These are phyloP conservation scores for Boletus rubroflammeus DNA, from an alignment of 768 basidiomycete genomes.

Conservation along the genomic window DNA sequence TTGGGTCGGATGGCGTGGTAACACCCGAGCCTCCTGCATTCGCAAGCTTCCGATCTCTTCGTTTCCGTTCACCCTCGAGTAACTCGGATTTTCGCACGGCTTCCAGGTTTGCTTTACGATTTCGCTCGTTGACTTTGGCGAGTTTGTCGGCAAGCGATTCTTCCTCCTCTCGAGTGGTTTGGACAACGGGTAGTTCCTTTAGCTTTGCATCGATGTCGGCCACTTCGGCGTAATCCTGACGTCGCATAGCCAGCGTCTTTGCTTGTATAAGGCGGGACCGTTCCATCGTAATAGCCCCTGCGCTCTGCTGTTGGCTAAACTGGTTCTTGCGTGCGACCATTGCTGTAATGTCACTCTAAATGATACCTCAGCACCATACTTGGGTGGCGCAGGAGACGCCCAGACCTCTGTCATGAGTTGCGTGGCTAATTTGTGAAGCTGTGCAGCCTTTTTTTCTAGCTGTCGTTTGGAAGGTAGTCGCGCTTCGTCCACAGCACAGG, in stretches of 20 bases:
- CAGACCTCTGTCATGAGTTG: conserved; percentile 78
- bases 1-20: conserved; percentile 52
- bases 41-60: conserved; percentile 60
- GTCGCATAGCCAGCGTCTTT: conserved; percentile 69
- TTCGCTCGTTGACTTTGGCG: conserved; percentile 84
- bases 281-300: conserved; percentile 45
- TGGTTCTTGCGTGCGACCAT: conserved; percentile 69
- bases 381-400: conserved; percentile 5
- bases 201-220: conserved; percentile 61
- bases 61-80: conserved; percentile 63
- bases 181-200: conserved; percentile 41
- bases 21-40: conserved; percentile 37
- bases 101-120: conserved; percentile 80
- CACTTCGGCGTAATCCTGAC: conserved; percentile 66
- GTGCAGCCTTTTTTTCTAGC: conserved; percentile 60
- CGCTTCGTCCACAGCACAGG: conserved; percentile 48
- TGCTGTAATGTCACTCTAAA: conserved; percentile 76
- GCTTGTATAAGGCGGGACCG: conserved; percentile 65
- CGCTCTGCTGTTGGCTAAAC: conserved; percentile 33
- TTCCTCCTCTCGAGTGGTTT: conserved; percentile 23
- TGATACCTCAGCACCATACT: conserved; percentile 6
- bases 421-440: conserved; percentile 54
- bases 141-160: conserved; percentile 47
- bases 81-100: conserved; percentile 75
- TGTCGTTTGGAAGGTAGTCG: conserved; percentile 65